Evolutionary conservation across 805 yeast genomes (phyloP).

Genomic region (Monosporozyma siamensis): DNA sequence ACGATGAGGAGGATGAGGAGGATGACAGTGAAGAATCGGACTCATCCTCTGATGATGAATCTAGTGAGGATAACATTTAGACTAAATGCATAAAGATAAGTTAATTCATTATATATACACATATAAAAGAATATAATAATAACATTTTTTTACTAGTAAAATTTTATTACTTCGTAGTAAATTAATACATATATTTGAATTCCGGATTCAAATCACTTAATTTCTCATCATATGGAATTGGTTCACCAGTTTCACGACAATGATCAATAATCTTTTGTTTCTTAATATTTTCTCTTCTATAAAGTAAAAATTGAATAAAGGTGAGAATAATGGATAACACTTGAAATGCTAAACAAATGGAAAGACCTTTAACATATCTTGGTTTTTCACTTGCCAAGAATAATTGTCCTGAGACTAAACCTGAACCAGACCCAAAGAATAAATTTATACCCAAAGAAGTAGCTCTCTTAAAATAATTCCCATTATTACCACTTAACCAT

Average conservation of each 20-base stretch:
- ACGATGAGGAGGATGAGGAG: constrained; percentile 4
- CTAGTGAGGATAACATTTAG: constrained; percentile 1
- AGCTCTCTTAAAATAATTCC: constrained; percentile 34
- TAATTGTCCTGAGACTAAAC: constrained; percentile 33
- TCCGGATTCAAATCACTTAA: constrained; percentile 36
- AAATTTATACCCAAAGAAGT: constrained; percentile 33
- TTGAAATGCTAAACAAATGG: constrained; percentile 38
- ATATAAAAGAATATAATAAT: too few species aligned
- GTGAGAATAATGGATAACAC: constrained; percentile 33
- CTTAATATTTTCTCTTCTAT: constrained; percentile 31
- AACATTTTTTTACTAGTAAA: too few species aligned
- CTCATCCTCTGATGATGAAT: neutral
- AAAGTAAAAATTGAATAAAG: constrained; percentile 27
- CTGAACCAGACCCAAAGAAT: constrained; percentile 31
- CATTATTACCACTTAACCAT: constrained; percentile 34
- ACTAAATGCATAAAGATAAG: too few species aligned
- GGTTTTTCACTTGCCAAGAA: constrained; percentile 33
- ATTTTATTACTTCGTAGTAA: too few species aligned
- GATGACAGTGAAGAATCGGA: neutral
- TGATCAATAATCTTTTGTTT: constrained; percentile 26
- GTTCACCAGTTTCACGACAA: constrained; percentile 28
- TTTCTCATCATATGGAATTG: constrained; percentile 28
- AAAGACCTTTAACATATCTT: constrained; percentile 31
- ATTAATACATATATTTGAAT: constrained; percentile 39
- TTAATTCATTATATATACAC: too few species aligned